Evolutionary conservation across 225 moss, liverwort and hornwort species (phyloP).

Genomic region (Polytrichum commune): DNA sequence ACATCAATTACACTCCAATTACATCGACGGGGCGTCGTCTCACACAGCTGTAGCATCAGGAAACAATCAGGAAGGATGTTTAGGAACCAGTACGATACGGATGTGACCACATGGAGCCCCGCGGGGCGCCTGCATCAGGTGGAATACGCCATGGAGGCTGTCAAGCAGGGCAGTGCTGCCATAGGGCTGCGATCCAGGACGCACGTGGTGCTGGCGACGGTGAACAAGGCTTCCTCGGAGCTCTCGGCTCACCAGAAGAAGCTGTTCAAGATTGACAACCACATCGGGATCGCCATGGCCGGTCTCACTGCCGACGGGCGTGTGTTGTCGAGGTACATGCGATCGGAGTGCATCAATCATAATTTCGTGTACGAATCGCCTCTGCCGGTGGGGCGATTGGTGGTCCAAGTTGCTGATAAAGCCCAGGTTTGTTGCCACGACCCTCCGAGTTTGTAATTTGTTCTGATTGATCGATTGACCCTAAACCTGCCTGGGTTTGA

Average conservation of each 20-base stretch:
- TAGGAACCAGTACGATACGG: constrained; percentile 97
- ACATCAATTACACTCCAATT: too few relatives aligned
- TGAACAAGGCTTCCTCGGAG: constrained; percentile 82
- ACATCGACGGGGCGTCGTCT: too few relatives aligned
- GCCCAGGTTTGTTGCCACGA: constrained; percentile 55
- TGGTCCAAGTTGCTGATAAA: constrained; percentile 91
- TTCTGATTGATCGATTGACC: too few relatives aligned
- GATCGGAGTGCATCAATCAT: constrained; percentile 86
- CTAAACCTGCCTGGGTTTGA: too few relatives aligned
- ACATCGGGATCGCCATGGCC: constrained; percentile 93
- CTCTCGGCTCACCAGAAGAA: constrained; percentile 84
- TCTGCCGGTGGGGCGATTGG: constrained; percentile 79
- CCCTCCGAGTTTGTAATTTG: too few relatives aligned
- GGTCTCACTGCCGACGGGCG: constrained; percentile 90
- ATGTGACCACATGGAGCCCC: constrained; percentile 98
- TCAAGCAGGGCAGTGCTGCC: constrained; percentile 95
- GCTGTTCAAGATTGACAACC: constrained; percentile 88
- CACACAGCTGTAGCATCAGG: too few relatives aligned
- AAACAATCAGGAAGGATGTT: constrained; percentile 50
- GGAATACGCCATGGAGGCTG: constrained; percentile 99
- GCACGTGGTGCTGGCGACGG: constrained; percentile 85
- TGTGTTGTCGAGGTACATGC: constrained; percentile 80
- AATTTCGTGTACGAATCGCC: constrained; percentile 86
- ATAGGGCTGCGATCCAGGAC: constrained; percentile 83
- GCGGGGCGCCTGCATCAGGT: constrained; percentile 94